Base-by-base conservation (phyloP, 2,329 filamentous ascomycete genomes). In the Hypoxylon sp. region DNA sequence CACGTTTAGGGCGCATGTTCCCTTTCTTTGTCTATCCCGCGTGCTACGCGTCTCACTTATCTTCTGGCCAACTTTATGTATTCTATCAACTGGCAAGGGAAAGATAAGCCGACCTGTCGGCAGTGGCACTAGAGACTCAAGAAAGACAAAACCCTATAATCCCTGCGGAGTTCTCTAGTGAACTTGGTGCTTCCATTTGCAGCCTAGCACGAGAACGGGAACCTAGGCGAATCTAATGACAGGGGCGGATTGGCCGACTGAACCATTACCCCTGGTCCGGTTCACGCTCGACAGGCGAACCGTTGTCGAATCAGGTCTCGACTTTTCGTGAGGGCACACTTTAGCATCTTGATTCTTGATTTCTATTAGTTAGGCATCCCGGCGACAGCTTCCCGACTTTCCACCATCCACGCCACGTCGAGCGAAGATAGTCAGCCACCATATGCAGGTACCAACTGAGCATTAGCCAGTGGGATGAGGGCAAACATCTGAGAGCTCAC, bases 401-500 rank as follows among this genome's bases (percentile, higher is more conserved):
- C 37, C 59, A 56, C 53, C 22, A 20, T 57, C 56, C 51, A 61
- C 53, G 62, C 62, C 66, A 64, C 63, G 62, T 67, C 49, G 60
- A 68, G 57, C 59, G 50, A 58, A 61, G 60, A 70, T 66, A 27
- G 53, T 67, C 59, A 42, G 40, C 60, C 53, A 60, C 63, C 44
- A 67, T 63, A 71, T 71, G 69, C 69, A 72, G 69, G 69, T 72
- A 72, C 69, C 69, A 68, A 51, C 54, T 48, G 49, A 22, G 51
- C 17, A 33, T 48, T 30, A 66, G 37, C 63, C 63, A 71, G 64
- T 69, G 54, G 42, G 62, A 56, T 62, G 11, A 48, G 54, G 53
- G 54, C 54, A 68, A 65, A 63, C 64, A 49, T 63, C 37, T 17
- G 54, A 54, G 48, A 35, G 35, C 2, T 60, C 40, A 30, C 55